These are phyloP conservation scores for Aspergillus quadricinctus DNA, from an alignment of 2,329 filamentous ascomycete genomes.

Conservation along the genomic window DNA sequence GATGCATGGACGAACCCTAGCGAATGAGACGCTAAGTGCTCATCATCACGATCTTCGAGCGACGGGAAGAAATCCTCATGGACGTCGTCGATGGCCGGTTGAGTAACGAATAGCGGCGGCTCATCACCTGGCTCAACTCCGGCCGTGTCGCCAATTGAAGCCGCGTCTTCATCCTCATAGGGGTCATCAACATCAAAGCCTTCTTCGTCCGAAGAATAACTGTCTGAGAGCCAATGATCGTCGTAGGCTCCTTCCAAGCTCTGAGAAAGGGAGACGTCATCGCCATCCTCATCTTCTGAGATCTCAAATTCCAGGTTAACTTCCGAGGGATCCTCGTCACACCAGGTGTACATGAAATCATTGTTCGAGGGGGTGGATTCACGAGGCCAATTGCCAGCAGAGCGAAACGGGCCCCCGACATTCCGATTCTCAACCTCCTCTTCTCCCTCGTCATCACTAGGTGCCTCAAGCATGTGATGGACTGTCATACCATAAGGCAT, in stretches of 20 bases:
- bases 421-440: slow-evolving; percentile 42
- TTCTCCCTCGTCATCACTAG: slow-evolving; percentile 53
- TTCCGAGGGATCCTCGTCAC: slow-evolving; percentile 37
- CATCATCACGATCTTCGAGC: slow-evolving; percentile 70
- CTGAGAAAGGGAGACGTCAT: slow-evolving; percentile 34
- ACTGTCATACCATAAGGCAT: slow-evolving; percentile 91
- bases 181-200: slow-evolving; percentile 43
- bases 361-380: slow-evolving; percentile 19
- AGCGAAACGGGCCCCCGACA: slow-evolving; percentile 36
- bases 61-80: slow-evolving; percentile 76
- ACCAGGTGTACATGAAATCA: slow-evolving; percentile 35
- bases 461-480: slow-evolving; percentile 83
- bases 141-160: slow-evolving; percentile 66
- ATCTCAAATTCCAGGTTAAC: slow-evolving; percentile 46
- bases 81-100: slow-evolving; percentile 85
- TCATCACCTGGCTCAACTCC: slow-evolving; percentile 72
- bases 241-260: slow-evolving; percentile 36
- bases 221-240: slow-evolving; percentile 44
- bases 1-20: slow-evolving; percentile 85
- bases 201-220: slow-evolving; percentile 52
- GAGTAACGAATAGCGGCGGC: slow-evolving; percentile 76
- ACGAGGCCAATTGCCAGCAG: slow-evolving; percentile 40
- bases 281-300: slow-evolving; percentile 52
- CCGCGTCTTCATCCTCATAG: slow-evolving; percentile 53
- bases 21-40: slow-evolving; percentile 75